Base-by-base conservation (phyloP, 768 basidiomycete species). In the Baorangia bicolor region DNA sequence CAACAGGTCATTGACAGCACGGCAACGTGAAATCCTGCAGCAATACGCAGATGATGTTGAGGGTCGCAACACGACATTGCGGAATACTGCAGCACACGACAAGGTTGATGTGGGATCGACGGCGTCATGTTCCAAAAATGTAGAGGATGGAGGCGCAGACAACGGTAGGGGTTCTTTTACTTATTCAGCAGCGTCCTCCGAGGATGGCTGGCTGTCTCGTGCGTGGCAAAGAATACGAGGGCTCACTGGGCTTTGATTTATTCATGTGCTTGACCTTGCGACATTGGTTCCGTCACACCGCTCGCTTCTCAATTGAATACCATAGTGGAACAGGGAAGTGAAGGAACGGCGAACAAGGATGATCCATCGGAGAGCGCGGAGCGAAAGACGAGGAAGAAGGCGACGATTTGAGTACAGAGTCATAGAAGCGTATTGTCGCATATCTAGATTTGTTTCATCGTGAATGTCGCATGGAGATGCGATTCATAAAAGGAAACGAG, bases 41-140 rank as follows among this genome's bases (percentile, higher is more conserved):
- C 83, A 85, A 59, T 98, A 89, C 65, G 96, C 92, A 20, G 90
- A 94, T 68, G 95, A 98, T 63, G 81, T 92, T n/a, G 94, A 97
- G 73, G 92, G 90, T 54, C 80, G 78, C 55, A 63, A 65, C 47
- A 53, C 65, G 23, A 56, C 63, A 40, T 51, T 63, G 42, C 56
- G 57, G 41, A 56, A 51, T 18, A 40, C 47, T 20, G 39, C 53
- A 42, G 40, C 45, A 35, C 58, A 59, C 55, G 52, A 58, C 61
- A 54, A 68, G 56, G 56, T 41, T 63, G 59, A 60, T 35, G 33
- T 46, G 37, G 52, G 56, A 59, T 59, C 65, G 38, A 57, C 59
- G 8, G 39, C 53, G 40, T 50, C 65, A 21, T 49, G 53, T 58
- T 59, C 67, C 50, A 55, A 60, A 60, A 53, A 55, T 51, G 61